Evolutionary conservation across 495 filamentous ascomycete species (phyloP).

Genomic region (Aspergillus ostianus): DNA sequence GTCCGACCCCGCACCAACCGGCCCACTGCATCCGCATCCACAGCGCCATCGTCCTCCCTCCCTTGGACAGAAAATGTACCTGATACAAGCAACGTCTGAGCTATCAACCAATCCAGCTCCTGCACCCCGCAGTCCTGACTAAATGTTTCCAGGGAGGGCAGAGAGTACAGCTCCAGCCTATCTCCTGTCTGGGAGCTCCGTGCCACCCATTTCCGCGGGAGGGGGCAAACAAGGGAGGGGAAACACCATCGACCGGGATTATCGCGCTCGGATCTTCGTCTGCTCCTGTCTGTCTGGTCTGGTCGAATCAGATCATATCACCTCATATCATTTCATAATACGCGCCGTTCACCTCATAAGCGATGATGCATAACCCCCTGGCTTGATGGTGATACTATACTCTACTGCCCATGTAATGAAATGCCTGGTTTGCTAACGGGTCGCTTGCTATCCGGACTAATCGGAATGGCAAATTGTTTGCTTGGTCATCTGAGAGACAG

Average conservation of each 20-base stretch:
- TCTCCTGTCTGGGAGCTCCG: neutral
- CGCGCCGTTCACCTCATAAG: neutral
- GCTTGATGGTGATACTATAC: too few species aligned
- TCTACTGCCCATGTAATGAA: too few species aligned
- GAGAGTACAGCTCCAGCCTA: neutral
- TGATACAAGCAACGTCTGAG: neutral
- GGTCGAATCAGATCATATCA: neutral
- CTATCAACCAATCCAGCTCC: neutral
- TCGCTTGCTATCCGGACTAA: neutral
- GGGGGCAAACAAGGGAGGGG: neutral
- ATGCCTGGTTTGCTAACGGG: too few species aligned
- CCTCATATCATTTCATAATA: neutral
- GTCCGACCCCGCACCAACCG: neutral
- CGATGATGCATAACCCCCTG: neutral
- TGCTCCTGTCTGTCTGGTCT: too few species aligned
- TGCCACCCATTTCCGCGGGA: too few species aligned
- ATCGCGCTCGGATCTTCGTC: neutral
- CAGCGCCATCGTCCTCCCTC: neutral
- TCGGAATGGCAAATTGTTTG: neutral
- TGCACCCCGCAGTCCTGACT: neutral
- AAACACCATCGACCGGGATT: neutral
- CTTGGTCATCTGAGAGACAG: neutral
- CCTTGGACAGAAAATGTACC: too few species aligned
- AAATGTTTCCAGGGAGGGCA: neutral
- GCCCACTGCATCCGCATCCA: neutral